These are phyloP conservation scores for Lecanicillium sp. DNA, from an alignment of 2,329 filamentous ascomycete species.

Conservation along the genomic window DNA sequence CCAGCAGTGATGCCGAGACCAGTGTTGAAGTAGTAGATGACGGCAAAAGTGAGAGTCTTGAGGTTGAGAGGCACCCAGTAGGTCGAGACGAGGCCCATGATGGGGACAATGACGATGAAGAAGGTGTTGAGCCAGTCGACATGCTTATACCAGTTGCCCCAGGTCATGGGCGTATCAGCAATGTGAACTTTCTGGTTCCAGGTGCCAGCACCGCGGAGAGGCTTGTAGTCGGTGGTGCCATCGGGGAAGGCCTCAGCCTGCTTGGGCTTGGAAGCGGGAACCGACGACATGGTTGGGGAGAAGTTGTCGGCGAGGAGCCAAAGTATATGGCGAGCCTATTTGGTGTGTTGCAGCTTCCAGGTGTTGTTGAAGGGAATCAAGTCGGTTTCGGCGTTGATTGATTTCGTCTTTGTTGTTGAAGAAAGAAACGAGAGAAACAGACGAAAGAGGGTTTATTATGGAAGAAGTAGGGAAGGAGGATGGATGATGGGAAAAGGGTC, in stretches of 20 bases:
- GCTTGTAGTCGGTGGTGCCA: constrained; percentile 48
- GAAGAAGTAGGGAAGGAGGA: neutral
- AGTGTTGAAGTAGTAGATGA: constrained; percentile 77
- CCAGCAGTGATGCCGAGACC: constrained; percentile 73
- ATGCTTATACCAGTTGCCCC: constrained; percentile 81
- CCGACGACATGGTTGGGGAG: constrained; percentile 6
- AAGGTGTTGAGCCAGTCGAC: constrained; percentile 88
- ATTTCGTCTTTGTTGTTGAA: too few relatives aligned
- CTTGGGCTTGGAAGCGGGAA: constrained; percentile 13
- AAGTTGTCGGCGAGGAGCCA: too few relatives aligned
- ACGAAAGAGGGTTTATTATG: neutral
- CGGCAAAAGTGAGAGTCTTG: constrained; percentile 65
- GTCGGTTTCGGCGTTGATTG: too few relatives aligned
- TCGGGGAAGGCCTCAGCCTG: constrained; percentile 37
- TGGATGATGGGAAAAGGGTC: neutral
- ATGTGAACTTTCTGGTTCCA: constrained; percentile 72
- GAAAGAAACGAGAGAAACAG: neutral
- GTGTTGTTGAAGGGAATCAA: too few relatives aligned
- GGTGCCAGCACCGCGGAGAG: constrained; percentile 34
- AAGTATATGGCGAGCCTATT: too few relatives aligned
- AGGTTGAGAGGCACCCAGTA: constrained; percentile 69
- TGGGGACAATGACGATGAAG: constrained; percentile 70
- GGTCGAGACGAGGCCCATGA: constrained; percentile 63
- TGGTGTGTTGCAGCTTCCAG: too few relatives aligned
- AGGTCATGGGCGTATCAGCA: constrained; percentile 71